Evolutionary conservation across 176 grass and related monocot genomes (phyloP).

Genomic region (Aegilops umbellulata): DNA sequence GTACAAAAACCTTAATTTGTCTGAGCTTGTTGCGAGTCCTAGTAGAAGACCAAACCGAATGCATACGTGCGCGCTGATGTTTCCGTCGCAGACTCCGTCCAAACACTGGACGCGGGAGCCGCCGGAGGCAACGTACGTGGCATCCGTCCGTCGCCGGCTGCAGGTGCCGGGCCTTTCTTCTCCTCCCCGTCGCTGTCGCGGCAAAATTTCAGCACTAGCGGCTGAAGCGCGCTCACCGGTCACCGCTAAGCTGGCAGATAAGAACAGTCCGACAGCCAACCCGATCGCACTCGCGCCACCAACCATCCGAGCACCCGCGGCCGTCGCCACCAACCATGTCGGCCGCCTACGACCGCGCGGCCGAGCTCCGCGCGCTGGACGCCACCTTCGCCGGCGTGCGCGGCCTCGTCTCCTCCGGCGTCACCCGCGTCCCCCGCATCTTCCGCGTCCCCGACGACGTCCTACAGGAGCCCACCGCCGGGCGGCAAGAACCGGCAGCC

Average conservation of each 20-base stretch:
- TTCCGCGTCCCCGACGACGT: conserved; percentile 10
- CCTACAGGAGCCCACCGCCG: neutral
- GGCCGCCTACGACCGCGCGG: conserved; percentile 32
- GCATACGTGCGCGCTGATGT: too few species aligned
- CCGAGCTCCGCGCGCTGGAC: conserved; percentile 53
- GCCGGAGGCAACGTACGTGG: too few species aligned
- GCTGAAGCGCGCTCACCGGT: too few species aligned
- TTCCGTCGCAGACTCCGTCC: too few species aligned
- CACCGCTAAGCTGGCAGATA: neutral
- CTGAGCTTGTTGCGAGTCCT: too few species aligned
- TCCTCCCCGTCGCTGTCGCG: too few species aligned
- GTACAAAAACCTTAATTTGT: too few species aligned
- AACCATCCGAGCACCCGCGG: neutral
- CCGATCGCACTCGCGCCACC: neutral
- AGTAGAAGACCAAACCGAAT: too few species aligned
- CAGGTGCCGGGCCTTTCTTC: too few species aligned
- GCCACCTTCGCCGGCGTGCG: conserved; percentile 54
- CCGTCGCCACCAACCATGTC: neutral
- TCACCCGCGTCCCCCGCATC: conserved; percentile 39
- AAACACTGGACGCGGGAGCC: too few species aligned
- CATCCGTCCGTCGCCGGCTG: too few species aligned
- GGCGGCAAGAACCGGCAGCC: neutral
- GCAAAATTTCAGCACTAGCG: too few species aligned
- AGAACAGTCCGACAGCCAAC: neutral
- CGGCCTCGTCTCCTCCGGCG: conserved; percentile 41